Base-by-base conservation (phyloP, 495 filamentous ascomycete genomes). In the Tricharina praecox region DNA sequence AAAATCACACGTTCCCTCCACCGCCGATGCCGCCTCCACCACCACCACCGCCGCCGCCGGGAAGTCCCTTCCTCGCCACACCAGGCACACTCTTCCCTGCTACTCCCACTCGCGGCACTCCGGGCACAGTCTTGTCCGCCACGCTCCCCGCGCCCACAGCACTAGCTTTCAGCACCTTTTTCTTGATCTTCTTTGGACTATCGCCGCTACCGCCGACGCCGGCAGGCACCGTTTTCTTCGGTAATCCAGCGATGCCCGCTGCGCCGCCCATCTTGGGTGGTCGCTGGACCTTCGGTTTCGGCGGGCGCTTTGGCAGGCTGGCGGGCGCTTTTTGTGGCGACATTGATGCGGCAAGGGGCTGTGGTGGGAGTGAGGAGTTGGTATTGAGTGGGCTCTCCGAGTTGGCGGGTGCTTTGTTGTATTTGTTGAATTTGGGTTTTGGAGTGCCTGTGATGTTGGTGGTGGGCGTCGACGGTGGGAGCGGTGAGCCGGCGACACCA, bases 291-390 rank as follows among this genome's bases (percentile, higher is more conserved):
- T 28, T 49, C 20, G 23, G 35, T 25, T 25, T 41, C 9, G 47
- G 36, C 18, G 33, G 37, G 1, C n/a, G 23, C 32, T 49, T 41
- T 40, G 11, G 1, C n/a, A 20, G 37, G n/a, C 10, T 3, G n/a
- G 37, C 10, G 3, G 11, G 20, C 21, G 41, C n/a, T n/a, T n/a
- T n/a, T n/a, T 26, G 19, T 8, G 41, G 21, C 13, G 21, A 23
- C 13, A 3, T 44, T 44, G 18, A 11, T 13, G 10, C 13, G 36
- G 11, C 49, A 44, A 5, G 45, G 53, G 10, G 3, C 53, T 20
- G 15, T 57, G 55, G 26, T 51, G 54, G 3, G 48, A 48, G 45
- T 36, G 23, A 23, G 53, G 48, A 7, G 54, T 48, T n/a, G n/a
- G 11, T 40, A 50, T 19, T 46, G 38, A 18, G 32, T 32, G 15